These are phyloP conservation scores for Baorangia bicolor DNA, from an alignment of 768 basidiomycete species.

Conservation along the genomic window DNA sequence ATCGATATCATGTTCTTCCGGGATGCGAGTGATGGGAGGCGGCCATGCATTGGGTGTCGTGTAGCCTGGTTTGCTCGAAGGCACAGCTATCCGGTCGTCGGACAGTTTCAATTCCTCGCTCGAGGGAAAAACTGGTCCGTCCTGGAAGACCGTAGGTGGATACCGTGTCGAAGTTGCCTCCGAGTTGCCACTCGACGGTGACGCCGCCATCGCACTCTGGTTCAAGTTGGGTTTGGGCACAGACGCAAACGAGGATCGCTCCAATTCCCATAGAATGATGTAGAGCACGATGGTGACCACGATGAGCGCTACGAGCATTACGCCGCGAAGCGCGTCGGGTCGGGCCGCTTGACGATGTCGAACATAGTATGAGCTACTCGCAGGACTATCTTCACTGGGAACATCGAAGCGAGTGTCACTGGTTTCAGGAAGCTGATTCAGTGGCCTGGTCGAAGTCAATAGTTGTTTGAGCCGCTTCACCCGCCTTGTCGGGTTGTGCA, in stretches of 20 bases:
- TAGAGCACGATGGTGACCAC: conserved; percentile 25
- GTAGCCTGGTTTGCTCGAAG: background rate
- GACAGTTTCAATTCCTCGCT: background rate
- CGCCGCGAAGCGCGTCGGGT: conserved; percentile 10
- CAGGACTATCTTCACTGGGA: background rate
- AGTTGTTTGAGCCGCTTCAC: conserved; percentile 13
- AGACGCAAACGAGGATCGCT: conserved; percentile 6
- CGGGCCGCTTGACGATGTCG: conserved; percentile 1
- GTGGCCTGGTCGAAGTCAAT: background rate
- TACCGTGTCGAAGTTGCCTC: background rate
- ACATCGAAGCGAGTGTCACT: background rate
- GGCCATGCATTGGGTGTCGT: conserved; percentile 25
- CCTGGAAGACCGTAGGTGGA: background rate
- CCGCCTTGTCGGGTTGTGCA: conserved; percentile 20
- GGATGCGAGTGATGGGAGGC: conserved; percentile 36
- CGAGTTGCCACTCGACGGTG: background rate
- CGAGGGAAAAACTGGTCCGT: background rate
- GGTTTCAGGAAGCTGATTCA: background rate
- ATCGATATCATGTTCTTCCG: conserved; percentile 20
- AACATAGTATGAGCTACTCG: background rate
- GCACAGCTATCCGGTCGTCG: background rate
- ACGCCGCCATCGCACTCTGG: background rate
- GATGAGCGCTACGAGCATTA: conserved; percentile 18
- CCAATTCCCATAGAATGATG: conserved; percentile 18
- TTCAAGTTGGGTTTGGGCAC: background rate